Evolutionary conservation across 495 filamentous ascomycete genomes (phyloP), one percentile per base, ranked within the genome.

Genomic region (Echria macrotheca): DNA sequence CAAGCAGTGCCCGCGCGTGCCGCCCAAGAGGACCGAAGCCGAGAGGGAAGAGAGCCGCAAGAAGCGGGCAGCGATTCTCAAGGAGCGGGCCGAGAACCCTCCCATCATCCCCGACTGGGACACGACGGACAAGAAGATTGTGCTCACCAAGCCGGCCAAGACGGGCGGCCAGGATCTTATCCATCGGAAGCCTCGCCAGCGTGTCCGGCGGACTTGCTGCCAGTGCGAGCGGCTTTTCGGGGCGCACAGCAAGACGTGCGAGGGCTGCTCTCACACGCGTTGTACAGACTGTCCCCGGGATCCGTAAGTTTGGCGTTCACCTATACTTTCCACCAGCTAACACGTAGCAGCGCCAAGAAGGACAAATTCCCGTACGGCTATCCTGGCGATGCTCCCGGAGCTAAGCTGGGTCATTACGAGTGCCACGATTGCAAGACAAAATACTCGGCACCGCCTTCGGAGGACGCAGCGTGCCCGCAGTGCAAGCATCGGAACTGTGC

Each of bases 251-350:
- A 69, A 69, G 59, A 71, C 72, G 11, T 96, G 91, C 61, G 66
- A 70, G 2, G 72, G 69, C 33, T 95, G 90, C 62, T 68, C 72
- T 14, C 91, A 96, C 70, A 60, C 74, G 33, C 84, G 89, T 25
- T 96, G 91, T 74, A 85, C 80, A 38, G 82, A 79, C 46, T 96
- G 90, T 63, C 89, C 87, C 25, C 64, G 89, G 32, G 83, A 88
- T 49, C 87, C 89, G 84, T 89, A 81, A 65, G 85, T 82, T 44
- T 37, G n/a, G n/a, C n/a, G n/a, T n/a, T n/a, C n/a, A n/a, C n/a
- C n/a, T n/a, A n/a, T n/a, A n/a, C n/a, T n/a, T n/a, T n/a, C n/a
- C n/a, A n/a, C n/a, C 22, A 52, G 24, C 63, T 71, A 58, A 72
- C 57, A 10, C 38, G 15, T 44, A 3, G 29, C 61, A 87, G 83